Evolutionary conservation across 495 filamentous ascomycete species (phyloP), one percentile per base, ranked within the genome.

Genomic region (Penicillium tannophilum): DNA sequence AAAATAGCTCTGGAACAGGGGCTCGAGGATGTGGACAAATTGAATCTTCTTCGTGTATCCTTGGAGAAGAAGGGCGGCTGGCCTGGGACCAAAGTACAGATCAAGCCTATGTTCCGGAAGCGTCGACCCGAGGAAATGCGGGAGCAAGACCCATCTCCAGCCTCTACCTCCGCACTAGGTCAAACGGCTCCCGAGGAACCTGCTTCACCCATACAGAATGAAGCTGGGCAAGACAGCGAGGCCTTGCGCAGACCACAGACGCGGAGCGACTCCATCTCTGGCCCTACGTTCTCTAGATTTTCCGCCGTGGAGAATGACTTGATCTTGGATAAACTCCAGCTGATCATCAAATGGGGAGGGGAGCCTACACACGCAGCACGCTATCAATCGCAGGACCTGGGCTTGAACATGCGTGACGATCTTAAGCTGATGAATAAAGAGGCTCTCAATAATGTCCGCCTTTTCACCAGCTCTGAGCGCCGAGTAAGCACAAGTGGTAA

Each of bases 321-420:
- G 8, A 85, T 92, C 30, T 80, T 98, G 11, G 95, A 98, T 67
- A 98, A 98, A 72, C 78, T 98, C 39, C 94, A 98, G 70, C 84
- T 98, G 52, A 94, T 98, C 47, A 94, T 98, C 69, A 98, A 98
- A 67, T 98, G 94, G 95, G 95, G 94, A 60, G 94, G 94, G 19
- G 94, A 98, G 72, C 94, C 95, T 35, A 98, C 94, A 1, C 95
- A 98, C 74, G 95, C 93, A 16, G 95, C 94, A 17, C 86, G 95
- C 41, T 98, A 98, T 65, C 94, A 98, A 72, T 83, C 92, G 0
- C 92, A 96, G 66, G 95, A 98, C 62, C 81, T 97, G 7, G 94
- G 93, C 23, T 84, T 94, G 65, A 96, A 90, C 66, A 96, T 97
- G 88, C 86, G 95, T 39, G 96, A 96, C 71, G 94, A 98, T 74